These are phyloP conservation scores for Globisporangium paddicum DNA, from an alignment of 352 stramenopile genomes.

Conservation along the genomic window DNA sequence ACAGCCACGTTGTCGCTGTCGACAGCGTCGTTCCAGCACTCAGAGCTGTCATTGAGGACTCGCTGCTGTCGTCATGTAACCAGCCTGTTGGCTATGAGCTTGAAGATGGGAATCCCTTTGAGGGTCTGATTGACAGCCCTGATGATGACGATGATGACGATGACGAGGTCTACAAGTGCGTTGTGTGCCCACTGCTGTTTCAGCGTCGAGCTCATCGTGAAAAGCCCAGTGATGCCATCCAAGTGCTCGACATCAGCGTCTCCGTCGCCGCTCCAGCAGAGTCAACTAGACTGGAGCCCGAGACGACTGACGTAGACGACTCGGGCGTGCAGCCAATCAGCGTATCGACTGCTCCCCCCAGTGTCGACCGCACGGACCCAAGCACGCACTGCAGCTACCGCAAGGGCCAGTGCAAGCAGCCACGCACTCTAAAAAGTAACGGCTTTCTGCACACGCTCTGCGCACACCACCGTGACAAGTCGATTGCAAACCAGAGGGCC, in stretches of 20 bases:
- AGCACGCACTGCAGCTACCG: neutral
- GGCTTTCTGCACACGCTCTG: conserved; percentile 3
- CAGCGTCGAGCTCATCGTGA: neutral
- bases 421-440: neutral
- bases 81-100: neutral
- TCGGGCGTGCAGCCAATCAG: no score
- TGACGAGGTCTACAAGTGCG: neutral
- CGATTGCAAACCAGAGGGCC: neutral
- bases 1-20: neutral
- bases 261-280: neutral
- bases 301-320: no score
- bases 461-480: neutral
- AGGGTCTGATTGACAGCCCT: neutral
- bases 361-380: neutral
- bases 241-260: neutral
- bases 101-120: neutral
- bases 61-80: neutral
- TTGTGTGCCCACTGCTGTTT: neutral
- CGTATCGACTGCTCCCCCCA: neutral
- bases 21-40: neutral
- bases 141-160: neutral
- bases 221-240: neutral
- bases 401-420: neutral
- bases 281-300: neutral
- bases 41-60: neutral